These are phyloP conservation scores for Rosa chinensis DNA, from an alignment of 306 rosid genomes.

Conservation along the genomic window DNA sequence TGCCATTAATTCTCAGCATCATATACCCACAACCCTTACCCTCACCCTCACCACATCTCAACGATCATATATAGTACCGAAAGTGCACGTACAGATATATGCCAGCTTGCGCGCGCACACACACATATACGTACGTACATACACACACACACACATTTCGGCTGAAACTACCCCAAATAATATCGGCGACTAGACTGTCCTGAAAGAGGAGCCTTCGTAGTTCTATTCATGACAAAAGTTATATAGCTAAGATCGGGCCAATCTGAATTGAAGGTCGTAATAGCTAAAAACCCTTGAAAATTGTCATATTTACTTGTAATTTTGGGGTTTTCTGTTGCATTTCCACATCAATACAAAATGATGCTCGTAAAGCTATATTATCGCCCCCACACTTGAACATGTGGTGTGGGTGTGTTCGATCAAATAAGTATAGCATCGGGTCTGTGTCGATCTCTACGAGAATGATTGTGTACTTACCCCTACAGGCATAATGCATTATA, in stretches of 20 bases:
- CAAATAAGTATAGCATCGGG: neutral
- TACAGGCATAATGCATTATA: neutral
- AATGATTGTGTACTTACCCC: neutral
- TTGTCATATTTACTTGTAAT: neutral
- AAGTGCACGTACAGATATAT: neutral
- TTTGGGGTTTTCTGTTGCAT: neutral
- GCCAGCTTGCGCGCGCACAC: neutral
- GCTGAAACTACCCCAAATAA: neutral
- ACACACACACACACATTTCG: neutral
- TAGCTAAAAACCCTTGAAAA: neutral
- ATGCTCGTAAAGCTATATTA: neutral
- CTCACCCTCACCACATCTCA: neutral
- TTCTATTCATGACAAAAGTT: neutral
- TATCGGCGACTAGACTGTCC: neutral
- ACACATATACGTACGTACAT: too few relatives aligned
- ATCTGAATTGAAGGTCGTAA: neutral
- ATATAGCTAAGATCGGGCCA: neutral
- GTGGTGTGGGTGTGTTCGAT: neutral
- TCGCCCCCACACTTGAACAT: neutral
- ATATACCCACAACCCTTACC: neutral
- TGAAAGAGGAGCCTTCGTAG: neutral
- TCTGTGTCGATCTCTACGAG: neutral
- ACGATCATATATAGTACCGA: neutral
- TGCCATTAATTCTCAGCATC: neutral
- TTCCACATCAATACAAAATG: conserved; percentile 1